Percentiles rank a stretch among this genome's conserved stretches.
Evolutionary conservation across 768 basidiomycete genomes (phyloP).

Genomic region (Leccinum subtestaceum): DNA sequence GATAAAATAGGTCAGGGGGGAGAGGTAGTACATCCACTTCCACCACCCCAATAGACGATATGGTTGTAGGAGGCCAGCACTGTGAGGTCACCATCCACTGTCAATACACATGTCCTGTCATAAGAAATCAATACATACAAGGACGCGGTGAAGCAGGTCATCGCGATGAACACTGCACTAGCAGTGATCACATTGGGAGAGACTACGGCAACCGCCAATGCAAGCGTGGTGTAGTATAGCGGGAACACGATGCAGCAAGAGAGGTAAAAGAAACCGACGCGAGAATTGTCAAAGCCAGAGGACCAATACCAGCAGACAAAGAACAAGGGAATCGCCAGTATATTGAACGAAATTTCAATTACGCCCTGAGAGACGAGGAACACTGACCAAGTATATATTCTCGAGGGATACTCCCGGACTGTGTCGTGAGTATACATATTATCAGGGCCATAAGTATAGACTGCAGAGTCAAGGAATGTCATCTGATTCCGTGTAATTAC

Average conservation of each 20-base stretch:
- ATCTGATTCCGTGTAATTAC: not conserved
- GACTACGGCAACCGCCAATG: slow-evolving; percentile 40
- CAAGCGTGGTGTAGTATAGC: slow-evolving; percentile 44
- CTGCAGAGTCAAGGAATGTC: slow-evolving; percentile 23
- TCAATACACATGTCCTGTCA: too few relatives aligned
- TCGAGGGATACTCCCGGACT: slow-evolving; percentile 59
- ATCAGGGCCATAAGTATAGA: slow-evolving; percentile 51
- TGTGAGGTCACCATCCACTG: too few relatives aligned
- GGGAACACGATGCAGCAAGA: slow-evolving; percentile 38
- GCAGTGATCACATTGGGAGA: slow-evolving; percentile 42
- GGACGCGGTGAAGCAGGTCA: slow-evolving; percentile 41
- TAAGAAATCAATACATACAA: slow-evolving; percentile 34
- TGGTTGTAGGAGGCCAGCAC: too few relatives aligned
- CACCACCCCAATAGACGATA: too few relatives aligned
- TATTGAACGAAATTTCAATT: slow-evolving; percentile 45
- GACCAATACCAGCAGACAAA: slow-evolving; percentile 52
- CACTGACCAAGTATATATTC: slow-evolving; percentile 63
- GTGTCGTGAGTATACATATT: slow-evolving; percentile 44
- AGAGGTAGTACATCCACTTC: too few relatives aligned
- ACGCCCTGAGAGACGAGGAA: slow-evolving; percentile 51
- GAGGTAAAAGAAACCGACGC: slow-evolving; percentile 42
- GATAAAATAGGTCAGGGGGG: too few relatives aligned
- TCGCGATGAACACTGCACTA: slow-evolving; percentile 35
- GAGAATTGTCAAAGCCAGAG: slow-evolving; percentile 37
- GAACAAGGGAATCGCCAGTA: slow-evolving; percentile 38